A percentile compares a stretch with the other conserved stretches of the same genome.
Evolutionary conservation across 2,329 filamentous ascomycete species (phyloP).

Genomic region (Metarhizium humberi): DNA sequence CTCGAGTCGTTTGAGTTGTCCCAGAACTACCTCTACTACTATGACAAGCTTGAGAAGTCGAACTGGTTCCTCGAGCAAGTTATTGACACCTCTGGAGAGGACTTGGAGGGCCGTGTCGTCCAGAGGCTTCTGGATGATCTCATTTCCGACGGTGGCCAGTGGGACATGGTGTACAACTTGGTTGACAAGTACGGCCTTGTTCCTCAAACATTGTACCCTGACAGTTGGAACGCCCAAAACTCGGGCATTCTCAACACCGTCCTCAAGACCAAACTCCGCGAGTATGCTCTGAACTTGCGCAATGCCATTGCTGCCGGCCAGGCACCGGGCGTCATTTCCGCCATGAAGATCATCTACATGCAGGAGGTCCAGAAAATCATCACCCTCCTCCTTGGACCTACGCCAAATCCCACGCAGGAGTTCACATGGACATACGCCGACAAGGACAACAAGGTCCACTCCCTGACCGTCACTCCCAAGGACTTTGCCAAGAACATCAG

Average conservation of each 20-base stretch:
- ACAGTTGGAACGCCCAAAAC: slow-evolving; percentile 68
- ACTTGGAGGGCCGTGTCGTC: slow-evolving; percentile 64
- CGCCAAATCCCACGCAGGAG: slow-evolving; percentile 56
- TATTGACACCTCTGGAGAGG: slow-evolving; percentile 61
- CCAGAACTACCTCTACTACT: slow-evolving; percentile 83
- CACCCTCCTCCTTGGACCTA: slow-evolving; percentile 74
- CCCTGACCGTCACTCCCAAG: slow-evolving; percentile 55
- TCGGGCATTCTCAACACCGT: slow-evolving; percentile 62
- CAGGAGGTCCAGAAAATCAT: slow-evolving; percentile 71
- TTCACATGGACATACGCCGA: slow-evolving; percentile 79
- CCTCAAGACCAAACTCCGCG: slow-evolving; percentile 78
- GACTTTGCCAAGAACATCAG: slow-evolving; percentile 64
- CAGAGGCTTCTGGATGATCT: slow-evolving; percentile 59
- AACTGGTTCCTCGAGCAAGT: slow-evolving; percentile 86
- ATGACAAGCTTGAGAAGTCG: slow-evolving; percentile 87
- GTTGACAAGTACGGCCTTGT: slow-evolving; percentile 85
- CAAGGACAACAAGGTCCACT: slow-evolving; percentile 52
- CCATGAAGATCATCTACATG: slow-evolving; percentile 63
- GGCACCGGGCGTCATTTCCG: slow-evolving; percentile 29
- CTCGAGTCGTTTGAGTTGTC: slow-evolving; percentile 76
- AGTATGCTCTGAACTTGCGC: slow-evolving; percentile 69
- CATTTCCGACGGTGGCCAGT: slow-evolving; percentile 76
- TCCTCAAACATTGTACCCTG: slow-evolving; percentile 72
- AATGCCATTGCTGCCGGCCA: slow-evolving; percentile 31
- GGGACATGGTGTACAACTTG: slow-evolving; percentile 86